phyloP scores from a whole-genome alignment of 371 early-diverging fungal species.

The Zychaea mexicana region DNA sequence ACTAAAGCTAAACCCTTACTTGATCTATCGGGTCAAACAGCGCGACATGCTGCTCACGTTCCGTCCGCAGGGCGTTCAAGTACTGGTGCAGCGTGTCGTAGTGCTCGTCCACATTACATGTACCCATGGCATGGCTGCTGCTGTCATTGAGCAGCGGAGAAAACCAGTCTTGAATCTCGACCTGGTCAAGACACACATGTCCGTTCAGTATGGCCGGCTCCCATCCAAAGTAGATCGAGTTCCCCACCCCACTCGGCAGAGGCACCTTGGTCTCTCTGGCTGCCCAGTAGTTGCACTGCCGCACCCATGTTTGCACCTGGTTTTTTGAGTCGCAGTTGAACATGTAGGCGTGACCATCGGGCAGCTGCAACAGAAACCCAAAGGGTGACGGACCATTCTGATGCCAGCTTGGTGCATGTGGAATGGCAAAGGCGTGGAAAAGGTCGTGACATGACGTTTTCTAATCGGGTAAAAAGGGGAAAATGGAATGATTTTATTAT shows the following conservation, averaged over 20 bases:
- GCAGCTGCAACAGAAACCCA: conserved; percentile 10
- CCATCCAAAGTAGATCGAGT: conserved; percentile 38
- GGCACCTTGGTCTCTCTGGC: conserved; percentile 28
- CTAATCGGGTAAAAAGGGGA: not conserved
- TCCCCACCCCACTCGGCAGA: conserved; percentile 25
- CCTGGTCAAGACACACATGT: not conserved
- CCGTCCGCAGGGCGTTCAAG: not conserved
- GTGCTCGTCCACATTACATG: not conserved
- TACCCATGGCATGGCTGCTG: not conserved
- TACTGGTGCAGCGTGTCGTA: conserved; percentile 6
- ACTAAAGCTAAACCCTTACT: too few relatives aligned
- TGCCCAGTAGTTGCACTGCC: conserved; percentile 26
- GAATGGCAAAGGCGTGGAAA: conserved; percentile 8
- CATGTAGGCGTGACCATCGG: not conserved
- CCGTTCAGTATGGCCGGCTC: conserved; percentile 4
- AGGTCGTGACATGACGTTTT: conserved; percentile 3
- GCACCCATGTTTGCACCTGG: conserved; percentile 24
- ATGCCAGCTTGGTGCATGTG: conserved; percentile 9
- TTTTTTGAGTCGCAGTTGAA: conserved; percentile 8
- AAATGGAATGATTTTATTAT: not conserved
- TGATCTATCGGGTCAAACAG: not conserved
- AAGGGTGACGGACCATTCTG: conserved; percentile 1
- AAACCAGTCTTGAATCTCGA: conserved; percentile 3
- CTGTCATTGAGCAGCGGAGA: conserved; percentile 2
- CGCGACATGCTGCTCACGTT: conserved; percentile 10